phyloP scores from a whole-genome alignment of 1,284 basidiomycete species.

The Sutorius eximius region DNA sequence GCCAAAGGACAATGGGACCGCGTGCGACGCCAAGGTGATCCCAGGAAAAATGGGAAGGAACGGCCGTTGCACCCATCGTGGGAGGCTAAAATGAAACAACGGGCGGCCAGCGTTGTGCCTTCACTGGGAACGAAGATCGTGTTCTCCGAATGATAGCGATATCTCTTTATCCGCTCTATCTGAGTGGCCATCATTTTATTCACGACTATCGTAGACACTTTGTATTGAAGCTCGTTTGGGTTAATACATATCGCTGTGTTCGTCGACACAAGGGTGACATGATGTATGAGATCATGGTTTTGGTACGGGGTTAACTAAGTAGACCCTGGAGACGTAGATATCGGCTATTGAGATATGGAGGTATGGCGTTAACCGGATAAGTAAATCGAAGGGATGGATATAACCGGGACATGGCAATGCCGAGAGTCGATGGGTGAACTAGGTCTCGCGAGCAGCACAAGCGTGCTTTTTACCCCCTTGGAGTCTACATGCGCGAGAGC shows the following conservation, averaged over 20 bases:
- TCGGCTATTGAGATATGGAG: neutral
- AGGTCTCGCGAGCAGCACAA: slow-evolving; percentile 31
- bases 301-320: neutral
- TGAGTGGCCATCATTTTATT: neutral
- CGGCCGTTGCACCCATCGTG: slow-evolving; percentile 84
- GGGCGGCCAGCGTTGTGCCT: slow-evolving; percentile 54
- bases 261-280: neutral
- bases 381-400: neutral
- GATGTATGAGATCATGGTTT: slow-evolving; percentile 5
- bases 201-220: slow-evolving; percentile 1
- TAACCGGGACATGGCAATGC: neutral
- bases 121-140: slow-evolving; percentile 69
- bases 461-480: slow-evolving; percentile 51
- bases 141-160: slow-evolving; percentile 39
- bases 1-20: neutral
- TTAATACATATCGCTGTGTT: neutral
- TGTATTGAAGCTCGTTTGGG: neutral
- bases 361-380: neutral
- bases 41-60: slow-evolving; percentile 27
- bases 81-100: slow-evolving; percentile 84
- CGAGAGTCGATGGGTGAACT: neutral
- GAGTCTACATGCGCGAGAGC: slow-evolving; percentile 65
- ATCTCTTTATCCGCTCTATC: neutral
- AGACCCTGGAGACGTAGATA: neutral
- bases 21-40: neutral